A percentile compares a stretch with the other conserved stretches of the same genome.
Evolutionary conservation across 2,329 filamentous ascomycete species (phyloP).

Genomic region (Zasmidium cellare): DNA sequence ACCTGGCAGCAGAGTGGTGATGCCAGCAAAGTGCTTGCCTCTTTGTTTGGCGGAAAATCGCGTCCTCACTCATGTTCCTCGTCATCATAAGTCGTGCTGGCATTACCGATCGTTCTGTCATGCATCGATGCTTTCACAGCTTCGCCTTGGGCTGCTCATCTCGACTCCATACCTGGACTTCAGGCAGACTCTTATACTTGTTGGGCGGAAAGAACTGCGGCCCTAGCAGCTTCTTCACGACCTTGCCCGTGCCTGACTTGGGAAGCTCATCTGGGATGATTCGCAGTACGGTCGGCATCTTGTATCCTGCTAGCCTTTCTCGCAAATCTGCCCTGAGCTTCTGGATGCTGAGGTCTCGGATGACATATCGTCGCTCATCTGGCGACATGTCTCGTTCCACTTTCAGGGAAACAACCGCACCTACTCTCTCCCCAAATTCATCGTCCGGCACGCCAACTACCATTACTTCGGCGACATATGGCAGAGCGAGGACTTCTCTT

Average conservation of each 20-base stretch:
- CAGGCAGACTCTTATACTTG: slow-evolving; percentile 17
- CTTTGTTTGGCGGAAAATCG: background rate
- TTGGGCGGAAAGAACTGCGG: slow-evolving; percentile 32
- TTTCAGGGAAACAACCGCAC: slow-evolving; percentile 50
- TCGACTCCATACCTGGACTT: slow-evolving; percentile 31
- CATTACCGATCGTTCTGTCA: background rate
- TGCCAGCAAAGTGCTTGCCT: too few relatives aligned
- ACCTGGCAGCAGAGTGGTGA: too few relatives aligned
- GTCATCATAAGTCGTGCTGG: background rate
- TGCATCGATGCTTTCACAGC: slow-evolving; percentile 11
- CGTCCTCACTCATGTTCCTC: background rate
- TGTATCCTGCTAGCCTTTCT: slow-evolving; percentile 48
- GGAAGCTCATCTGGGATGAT: slow-evolving; percentile 48
- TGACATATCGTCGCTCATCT: slow-evolving; percentile 20
- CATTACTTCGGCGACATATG: slow-evolving; percentile 53
- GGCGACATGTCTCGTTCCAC: slow-evolving; percentile 29
- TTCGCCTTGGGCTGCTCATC: slow-evolving; percentile 14
- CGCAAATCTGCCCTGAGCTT: slow-evolving; percentile 46
- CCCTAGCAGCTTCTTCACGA: slow-evolving; percentile 48
- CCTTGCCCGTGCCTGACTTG: slow-evolving; percentile 51
- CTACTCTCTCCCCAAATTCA: slow-evolving; percentile 57
- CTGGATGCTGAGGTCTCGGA: slow-evolving; percentile 38
- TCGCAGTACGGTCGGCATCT: slow-evolving; percentile 50
- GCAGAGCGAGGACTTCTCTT: slow-evolving; percentile 51
- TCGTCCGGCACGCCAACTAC: slow-evolving; percentile 56